Base-by-base conservation (phyloP, 345 rosid species). In the Linum trigynum region DNA sequence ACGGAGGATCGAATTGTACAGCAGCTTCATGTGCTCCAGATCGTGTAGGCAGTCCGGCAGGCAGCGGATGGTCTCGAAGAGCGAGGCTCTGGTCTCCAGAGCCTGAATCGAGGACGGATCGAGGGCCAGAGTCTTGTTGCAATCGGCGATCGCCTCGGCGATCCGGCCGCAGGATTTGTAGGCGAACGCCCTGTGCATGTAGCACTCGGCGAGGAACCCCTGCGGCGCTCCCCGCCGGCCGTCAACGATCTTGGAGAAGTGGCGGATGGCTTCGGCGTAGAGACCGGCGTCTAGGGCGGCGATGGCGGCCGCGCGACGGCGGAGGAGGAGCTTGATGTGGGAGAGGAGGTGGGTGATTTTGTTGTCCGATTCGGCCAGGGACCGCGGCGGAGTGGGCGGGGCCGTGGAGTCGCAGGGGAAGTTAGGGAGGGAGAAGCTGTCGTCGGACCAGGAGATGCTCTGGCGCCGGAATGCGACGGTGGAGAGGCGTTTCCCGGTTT, bases 391-490 rank as follows among this genome's bases (percentile, higher is more conserved):
- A 0, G 87, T 79, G 45, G 84, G 73, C 3, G 90, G 80, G 35
- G 84, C 74, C 7, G 80, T 71, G 17, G 77, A 32, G n/a, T 72
- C 82, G 62, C 39, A 69, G 38, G 77, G 75, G 43, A 76, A 72
- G 57, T 73, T 60, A 42, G 86, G 70, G 40, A 81, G 72, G 5
- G 85, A 72, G 80, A 94, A 94, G 72, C 99, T 90, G 69, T 94
- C 97, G 4, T 94, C 99, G 0, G 99, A 84, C 84, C 90, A 83
- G 36, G 90, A 85, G 5, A 85, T 72, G 84, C 96, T 88, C 69
- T 84, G 81, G 2, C 90, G 96, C 67, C 99, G 99, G 78, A 86
- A 86, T 63, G 95, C 99, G 32, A 97, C 99, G 7, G 87, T 79
- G 61, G 97, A 87, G 32, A 94, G 84, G 69, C 99, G 96, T 76